Base-by-base conservation (phyloP, 2,329 filamentous ascomycete species). In the Stagonosporopsis chrysanthemi region DNA sequence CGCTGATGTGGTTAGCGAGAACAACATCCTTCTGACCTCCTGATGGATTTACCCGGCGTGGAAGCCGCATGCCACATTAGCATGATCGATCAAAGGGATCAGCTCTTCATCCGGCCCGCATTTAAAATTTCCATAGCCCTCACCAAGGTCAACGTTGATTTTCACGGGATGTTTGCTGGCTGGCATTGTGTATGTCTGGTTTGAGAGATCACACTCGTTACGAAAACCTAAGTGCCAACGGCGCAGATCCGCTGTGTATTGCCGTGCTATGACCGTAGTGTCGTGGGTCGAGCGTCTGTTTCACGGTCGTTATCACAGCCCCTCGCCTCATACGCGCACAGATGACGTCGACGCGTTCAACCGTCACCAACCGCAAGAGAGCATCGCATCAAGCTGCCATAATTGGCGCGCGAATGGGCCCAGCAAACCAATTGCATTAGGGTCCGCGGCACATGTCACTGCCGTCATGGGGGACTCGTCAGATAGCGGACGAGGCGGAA, bases 61-160 rank as follows among this genome's bases (percentile, higher is more conserved):
- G 60, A 84, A 84, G 1, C 84, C 84, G 66, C 85, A 88, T 8
- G 86, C 86, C 28, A 88, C 76, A 63, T 88, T 88, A 17, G 85
- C 86, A 65, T 84, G 81, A 66, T 88, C 85, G 61, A 88, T 86
- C 39, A 86, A 73, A 2, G 83, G 82, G 56, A 88, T 84, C 14
- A 88, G 73, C 53, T 88, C 84, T 45, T 84, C 81, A 61, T 88
- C 86, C 4, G 85, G 84, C 17, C 84, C 84, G 67, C 78, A 76
- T 55, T 76, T 78, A 74, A 77, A 81, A 68, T 80, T 81, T 38
- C 82, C 82, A 55, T 82, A 83, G 4, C 78, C 82, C 67, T 84
- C 82, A 6, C 82, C 82, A 54, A 84, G 77, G 63, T 84, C 82
- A 50, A 81, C 80, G 59, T 84, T 84, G 67, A 84, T 82, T 59